These are phyloP conservation scores for Fusarium acutatum DNA, from an alignment of 2,329 filamentous ascomycete genomes.

Conservation along the genomic window DNA sequence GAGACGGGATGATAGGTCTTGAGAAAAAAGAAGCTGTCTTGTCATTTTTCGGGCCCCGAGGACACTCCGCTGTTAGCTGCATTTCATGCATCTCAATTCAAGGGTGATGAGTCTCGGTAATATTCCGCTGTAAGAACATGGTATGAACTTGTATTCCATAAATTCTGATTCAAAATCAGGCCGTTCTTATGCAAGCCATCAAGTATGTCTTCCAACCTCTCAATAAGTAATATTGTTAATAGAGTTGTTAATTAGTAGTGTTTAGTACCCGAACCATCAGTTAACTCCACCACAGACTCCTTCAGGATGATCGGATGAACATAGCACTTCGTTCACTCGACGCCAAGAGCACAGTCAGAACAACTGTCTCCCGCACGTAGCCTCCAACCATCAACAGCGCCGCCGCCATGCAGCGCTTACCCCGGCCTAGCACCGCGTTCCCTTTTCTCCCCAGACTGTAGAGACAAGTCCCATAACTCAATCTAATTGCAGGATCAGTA, in stretches of 20 bases:
- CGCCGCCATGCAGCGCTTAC: conserved; percentile 37
- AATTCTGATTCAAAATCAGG: background rate
- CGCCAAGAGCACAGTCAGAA: conserved; percentile 19
- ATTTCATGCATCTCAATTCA: background rate
- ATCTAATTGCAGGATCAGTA: background rate
- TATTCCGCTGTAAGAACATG: background rate
- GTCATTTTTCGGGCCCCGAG: background rate
- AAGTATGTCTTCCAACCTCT: background rate
- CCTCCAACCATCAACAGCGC: conserved; percentile 22
- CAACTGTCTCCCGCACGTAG: conserved; percentile 26
- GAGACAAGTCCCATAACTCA: background rate
- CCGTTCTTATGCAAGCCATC: background rate
- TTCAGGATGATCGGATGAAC: background rate
- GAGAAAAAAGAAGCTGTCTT: background rate
- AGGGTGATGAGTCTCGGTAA: background rate
- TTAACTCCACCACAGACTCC: background rate
- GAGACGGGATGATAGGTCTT: background rate
- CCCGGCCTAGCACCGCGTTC: conserved; percentile 24
- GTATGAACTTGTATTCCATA: background rate
- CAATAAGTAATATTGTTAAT: background rate
- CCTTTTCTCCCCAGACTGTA: conserved; percentile 1
- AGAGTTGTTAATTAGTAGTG: background rate
- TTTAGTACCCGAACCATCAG: background rate
- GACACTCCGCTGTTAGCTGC: background rate
- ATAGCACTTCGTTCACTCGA: background rate